A percentile compares a stretch with the other conserved stretches of the same genome.
These are phyloP conservation scores for Neonectria neomacrospora DNA, from an alignment of 2,329 filamentous ascomycete genomes.

Conservation along the genomic window DNA sequence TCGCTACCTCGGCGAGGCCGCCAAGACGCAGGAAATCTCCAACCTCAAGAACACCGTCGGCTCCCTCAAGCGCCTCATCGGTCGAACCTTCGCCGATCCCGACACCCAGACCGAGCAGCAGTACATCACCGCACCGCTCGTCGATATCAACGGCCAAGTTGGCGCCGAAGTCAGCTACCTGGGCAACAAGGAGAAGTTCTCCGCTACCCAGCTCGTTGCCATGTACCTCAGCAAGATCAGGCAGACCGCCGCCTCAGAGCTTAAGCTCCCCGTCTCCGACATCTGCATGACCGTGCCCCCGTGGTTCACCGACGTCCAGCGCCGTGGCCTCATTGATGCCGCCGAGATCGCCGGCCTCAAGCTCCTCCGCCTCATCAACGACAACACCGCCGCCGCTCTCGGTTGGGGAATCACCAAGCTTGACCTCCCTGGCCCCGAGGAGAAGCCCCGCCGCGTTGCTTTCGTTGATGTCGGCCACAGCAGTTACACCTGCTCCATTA, in stretches of 20 bases:
- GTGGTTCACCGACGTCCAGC: slow-evolving; percentile 97
- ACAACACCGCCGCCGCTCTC: slow-evolving; percentile 94
- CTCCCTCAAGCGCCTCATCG: slow-evolving; percentile 91
- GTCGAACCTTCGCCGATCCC: slow-evolving; percentile 86
- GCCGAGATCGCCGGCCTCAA: slow-evolving; percentile 94
- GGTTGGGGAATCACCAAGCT: slow-evolving; percentile 98
- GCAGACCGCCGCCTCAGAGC: slow-evolving; percentile 84
- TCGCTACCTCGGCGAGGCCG: slow-evolving; percentile 92
- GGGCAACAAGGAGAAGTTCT: slow-evolving; percentile 95
- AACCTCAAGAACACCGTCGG: slow-evolving; percentile 99
- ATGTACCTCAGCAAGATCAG: slow-evolving; percentile 98
- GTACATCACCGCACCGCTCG: slow-evolving; percentile 84
- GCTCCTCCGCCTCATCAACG: slow-evolving; percentile 94
- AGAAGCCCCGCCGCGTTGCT: slow-evolving; percentile 89
- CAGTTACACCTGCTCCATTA: slow-evolving; percentile 93
- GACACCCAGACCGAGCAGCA: slow-evolving; percentile 94
- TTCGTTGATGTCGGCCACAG: slow-evolving; percentile 97
- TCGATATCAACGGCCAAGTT: slow-evolving; percentile 93
- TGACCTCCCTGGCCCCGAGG: slow-evolving; percentile 87
- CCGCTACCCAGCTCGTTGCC: slow-evolving; percentile 90
- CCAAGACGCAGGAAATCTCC: slow-evolving; percentile 98
- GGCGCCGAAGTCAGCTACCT: slow-evolving; percentile 93
- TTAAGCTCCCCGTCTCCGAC: slow-evolving; percentile 91
- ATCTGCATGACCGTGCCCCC: slow-evolving; percentile 93
- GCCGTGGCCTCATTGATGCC: slow-evolving; percentile 88